Evolutionary conservation across 257 asterid species (phyloP).

Genomic region (Thymus quinquecostatus): DNA sequence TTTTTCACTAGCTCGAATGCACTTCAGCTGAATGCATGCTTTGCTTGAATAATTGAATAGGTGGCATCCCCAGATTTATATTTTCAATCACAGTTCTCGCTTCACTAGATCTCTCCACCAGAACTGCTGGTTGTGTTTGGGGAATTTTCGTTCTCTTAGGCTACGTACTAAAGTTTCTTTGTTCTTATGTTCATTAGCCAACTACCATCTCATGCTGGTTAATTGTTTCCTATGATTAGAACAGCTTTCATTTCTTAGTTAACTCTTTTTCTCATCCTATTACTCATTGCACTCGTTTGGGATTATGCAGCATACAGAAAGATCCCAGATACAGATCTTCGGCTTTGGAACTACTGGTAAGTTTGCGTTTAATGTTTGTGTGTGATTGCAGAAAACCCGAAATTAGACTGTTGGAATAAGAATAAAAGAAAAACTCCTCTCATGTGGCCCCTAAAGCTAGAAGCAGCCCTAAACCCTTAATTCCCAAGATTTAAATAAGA

Average conservation of each 20-base stretch:
- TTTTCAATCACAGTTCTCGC: neutral
- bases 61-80: neutral
- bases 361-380: constrained; percentile 31
- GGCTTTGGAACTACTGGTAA: constrained; percentile 82
- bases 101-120: neutral
- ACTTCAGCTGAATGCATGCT: neutral
- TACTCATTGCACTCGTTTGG: constrained; percentile 21
- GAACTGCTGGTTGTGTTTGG: neutral
- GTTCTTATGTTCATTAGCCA: neutral
- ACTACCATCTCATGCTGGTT: neutral
- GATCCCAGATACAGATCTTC: constrained; percentile 86
- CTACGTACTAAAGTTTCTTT: neutral
- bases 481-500: too few species aligned
- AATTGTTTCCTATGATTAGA: neutral
- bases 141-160: too few species aligned
- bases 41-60: constrained; percentile 2
- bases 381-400: too few species aligned
- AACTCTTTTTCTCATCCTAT: constrained; percentile 2
- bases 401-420: too few species aligned
- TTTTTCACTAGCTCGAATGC: neutral
- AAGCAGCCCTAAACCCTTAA: too few species aligned
- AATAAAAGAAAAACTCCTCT: too few species aligned
- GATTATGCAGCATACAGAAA: constrained; percentile 82
- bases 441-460: too few species aligned
- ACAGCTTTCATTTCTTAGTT: neutral